Evolutionary conservation across 495 filamentous ascomycete genomes (phyloP).

Genomic region (Daldinia caldariorum): DNA sequence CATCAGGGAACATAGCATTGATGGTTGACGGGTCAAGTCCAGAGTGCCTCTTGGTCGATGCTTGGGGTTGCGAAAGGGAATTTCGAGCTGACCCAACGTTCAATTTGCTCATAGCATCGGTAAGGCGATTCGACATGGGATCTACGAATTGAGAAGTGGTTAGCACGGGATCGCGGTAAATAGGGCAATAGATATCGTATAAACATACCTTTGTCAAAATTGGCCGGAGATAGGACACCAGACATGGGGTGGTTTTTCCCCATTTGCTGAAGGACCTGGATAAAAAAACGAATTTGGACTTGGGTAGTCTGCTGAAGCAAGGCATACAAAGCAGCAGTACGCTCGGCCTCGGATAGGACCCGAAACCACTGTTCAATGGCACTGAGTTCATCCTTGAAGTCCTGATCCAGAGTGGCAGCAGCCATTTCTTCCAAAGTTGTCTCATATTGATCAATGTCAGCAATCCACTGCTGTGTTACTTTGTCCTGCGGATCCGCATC

Average conservation of each 20-base stretch:
- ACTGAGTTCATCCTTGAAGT: conserved; percentile 98
- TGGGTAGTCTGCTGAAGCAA: conserved; percentile 97
- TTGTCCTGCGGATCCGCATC: conserved; percentile 88
- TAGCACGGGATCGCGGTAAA: conserved; percentile 6
- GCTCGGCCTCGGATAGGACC: conserved; percentile 94
- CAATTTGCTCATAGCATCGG: conserved; percentile 96
- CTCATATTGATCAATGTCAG: conserved; percentile 98
- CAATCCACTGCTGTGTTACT: conserved; percentile 97
- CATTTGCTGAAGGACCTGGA: conserved; percentile 98
- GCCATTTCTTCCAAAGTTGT: conserved; percentile 98
- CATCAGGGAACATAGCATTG: conserved; percentile 99
- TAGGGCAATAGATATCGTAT: conserved; percentile 1
- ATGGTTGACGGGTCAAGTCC: conserved; percentile 92
- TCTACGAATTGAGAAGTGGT: conserved; percentile 61
- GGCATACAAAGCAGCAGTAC: conserved; percentile 94
- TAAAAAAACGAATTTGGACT: conserved; percentile 99
- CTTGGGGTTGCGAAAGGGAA: conserved; percentile 79
- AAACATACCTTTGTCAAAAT: conserved; percentile 90
- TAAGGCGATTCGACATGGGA: conserved; percentile 96
- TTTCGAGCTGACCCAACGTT: conserved; percentile 86
- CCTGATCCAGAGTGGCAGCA: conserved; percentile 94
- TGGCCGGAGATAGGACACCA: conserved; percentile 91
- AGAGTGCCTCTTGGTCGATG: conserved; percentile 88
- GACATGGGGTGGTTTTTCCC: conserved; percentile 98
- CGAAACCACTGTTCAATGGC: conserved; percentile 99